Evolutionary conservation across 2,329 filamentous ascomycete species (phyloP), one percentile per base, ranked within the genome.

Genomic region (Fusarium palustre): DNA sequence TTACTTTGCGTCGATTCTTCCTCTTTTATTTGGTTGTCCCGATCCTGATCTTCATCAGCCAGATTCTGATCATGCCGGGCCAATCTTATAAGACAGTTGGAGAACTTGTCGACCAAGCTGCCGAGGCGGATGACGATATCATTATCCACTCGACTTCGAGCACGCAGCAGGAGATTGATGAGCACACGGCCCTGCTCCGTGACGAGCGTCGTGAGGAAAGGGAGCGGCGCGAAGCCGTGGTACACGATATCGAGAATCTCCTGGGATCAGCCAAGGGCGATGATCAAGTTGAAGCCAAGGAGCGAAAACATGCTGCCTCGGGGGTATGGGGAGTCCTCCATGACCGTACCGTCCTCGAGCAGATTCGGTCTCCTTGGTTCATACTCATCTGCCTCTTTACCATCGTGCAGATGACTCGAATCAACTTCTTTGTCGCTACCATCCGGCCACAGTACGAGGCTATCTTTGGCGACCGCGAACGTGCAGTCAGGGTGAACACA

Each of bases 401-500:
- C 7, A 85, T 91, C 33, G 80, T 92, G 39, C 90, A 92, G 77
- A 92, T 92, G 89, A 90, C 90, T 3, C 86, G 91, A 31, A 97
- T 97, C 85, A 97, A 97, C 81, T 97, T 94, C 82, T 97, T 97
- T 77, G 92, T 97, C 55, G 93, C 94, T 5, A 97, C 94, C 4
- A 90, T 97, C 67, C 87, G 92, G 3, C 85, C 90, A 3, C 94
- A 97, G 78, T 97, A 97, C 80, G 87, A 89, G 45, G 90, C 90
- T 72, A 86, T 97, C 11, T 87, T 97, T 18, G 83, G 84, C 46
- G 88, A 88, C 13, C 82, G 84, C 62, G 78, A 82, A 2, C 83
- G 85, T 59, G 92, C 93, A 0, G 84, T 89, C 11, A 81, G 86
- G 58, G 85, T 97, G 76, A 97, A 97, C 81, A 86, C 91, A 59